Conservation (phyloP, 176 grass and related monocot genomes). For the Tillandsia leiboldiana region DNA sequence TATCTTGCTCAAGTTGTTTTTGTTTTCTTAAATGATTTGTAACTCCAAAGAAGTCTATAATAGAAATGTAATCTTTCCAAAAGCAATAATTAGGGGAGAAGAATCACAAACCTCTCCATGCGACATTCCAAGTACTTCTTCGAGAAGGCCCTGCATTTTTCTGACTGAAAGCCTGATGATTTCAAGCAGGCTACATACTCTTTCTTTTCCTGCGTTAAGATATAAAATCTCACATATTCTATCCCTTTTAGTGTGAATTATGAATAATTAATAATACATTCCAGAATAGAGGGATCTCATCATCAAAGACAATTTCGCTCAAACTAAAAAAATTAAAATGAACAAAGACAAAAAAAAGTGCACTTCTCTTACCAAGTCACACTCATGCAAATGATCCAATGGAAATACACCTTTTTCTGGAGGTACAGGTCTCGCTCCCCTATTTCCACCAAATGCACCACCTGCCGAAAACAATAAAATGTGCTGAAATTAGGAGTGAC, state of each 20-base stretch:
- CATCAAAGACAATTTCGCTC: neutral
- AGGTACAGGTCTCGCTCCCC: slow-evolving; percentile 67
- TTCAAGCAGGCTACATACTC: slow-evolving; percentile 81
- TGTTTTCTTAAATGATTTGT: no score
- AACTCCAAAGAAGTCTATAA: no score
- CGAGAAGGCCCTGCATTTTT: slow-evolving; percentile 55
- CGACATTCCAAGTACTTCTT: slow-evolving; percentile 70
- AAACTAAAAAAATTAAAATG: neutral
- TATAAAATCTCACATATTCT: neutral
- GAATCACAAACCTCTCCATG: slow-evolving; percentile 41
- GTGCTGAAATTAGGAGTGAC: no score
- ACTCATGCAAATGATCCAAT: slow-evolving; percentile 79
- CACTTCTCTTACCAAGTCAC: slow-evolving; percentile 47
- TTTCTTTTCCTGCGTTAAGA: slow-evolving; percentile 58
- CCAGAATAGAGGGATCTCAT: no score
- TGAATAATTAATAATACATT: no score
- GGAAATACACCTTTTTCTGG: slow-evolving; percentile 96
- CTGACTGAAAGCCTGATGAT: slow-evolving; percentile 56
- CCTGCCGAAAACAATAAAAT: slow-evolving; percentile 31
- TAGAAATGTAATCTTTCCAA: neutral
- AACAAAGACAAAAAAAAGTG: neutral
- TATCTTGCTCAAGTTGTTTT: no score
- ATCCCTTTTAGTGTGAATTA: neutral
- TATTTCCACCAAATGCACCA: slow-evolving; percentile 85
- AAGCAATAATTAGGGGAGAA: neutral